Base-by-base conservation (phyloP, 352 stramenopile species). In the Phytopythium litorale region DNA sequence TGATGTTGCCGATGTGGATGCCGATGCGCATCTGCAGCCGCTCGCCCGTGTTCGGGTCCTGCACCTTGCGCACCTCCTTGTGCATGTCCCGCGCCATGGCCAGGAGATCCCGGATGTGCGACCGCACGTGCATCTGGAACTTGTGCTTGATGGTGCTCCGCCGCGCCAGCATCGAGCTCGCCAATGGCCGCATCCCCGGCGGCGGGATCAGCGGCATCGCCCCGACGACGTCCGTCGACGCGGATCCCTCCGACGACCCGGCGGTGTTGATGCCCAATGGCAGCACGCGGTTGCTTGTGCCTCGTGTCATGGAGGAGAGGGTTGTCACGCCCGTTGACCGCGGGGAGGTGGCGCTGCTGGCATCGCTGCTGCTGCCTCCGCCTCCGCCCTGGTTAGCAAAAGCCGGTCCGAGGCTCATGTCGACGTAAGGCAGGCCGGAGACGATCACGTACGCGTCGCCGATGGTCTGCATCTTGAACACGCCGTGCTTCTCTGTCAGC, bases 391-490 rank as follows among this genome's bases (percentile, higher is more conserved):
- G 56, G 1, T 43, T 57, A 0, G 76, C 68, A 19, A 89, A n/a
- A 0, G 82, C 72, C 0, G 79, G 81, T 0, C 78, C 81, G 4
- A 92, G 72, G 65, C 82, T 95, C 82, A 95, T 92, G 56, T 93
- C 84, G 9, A 91, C 79, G 46, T 95, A 96, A 7, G 91, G 90
- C 18, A 94, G 63, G 2, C 88, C 89, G 4, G 83, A 94, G 2
- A 93, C 81, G 42, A 93, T 97, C 60, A 98, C 85, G 67, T 97
- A 97, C n/a, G 89, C 89, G 71, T 98, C 92, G 15, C 92, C 90
- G 35, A 97, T 97, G 0, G 87, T 97, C 66, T 98, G 88, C 73
- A 98, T 92, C 70, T 98, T 98, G 59, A 97, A 97, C 35, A 98
- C 88, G 37, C 89, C 84, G 66, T 98, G 87, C 68, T 97, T 96